Evolutionary conservation across 164 flowering plant genomes (phyloP).

Genomic region (Taxillus chinensis): DNA sequence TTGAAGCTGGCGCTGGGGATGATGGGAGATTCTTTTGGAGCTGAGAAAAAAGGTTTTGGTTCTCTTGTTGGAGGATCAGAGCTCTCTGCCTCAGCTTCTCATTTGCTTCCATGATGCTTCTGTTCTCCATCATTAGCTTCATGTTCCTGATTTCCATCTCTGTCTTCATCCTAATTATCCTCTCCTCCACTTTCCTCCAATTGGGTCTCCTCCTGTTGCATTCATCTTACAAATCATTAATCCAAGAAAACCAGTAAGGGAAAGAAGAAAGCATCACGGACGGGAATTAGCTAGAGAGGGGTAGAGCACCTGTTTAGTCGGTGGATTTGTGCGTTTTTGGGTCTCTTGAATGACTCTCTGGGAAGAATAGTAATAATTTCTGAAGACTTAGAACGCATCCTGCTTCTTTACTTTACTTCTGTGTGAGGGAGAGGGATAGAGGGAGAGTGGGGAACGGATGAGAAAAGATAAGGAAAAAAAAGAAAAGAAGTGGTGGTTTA

Average conservation of each 20-base stretch:
- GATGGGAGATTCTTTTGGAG: conserved; percentile 21
- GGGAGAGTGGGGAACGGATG: conserved; percentile 5
- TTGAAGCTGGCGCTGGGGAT: background rate
- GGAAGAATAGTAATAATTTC: conserved; percentile 6
- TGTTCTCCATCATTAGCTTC: conserved; percentile 45
- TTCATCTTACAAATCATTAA: background rate
- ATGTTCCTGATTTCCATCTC: conserved; percentile 44
- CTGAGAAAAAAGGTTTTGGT: conserved; percentile 26
- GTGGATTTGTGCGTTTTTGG: conserved; percentile 12
- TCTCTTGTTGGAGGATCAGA: conserved; percentile 43
- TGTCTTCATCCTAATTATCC: conserved; percentile 3
- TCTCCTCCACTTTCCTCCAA: background rate
- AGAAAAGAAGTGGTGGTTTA: too few relatives aligned
- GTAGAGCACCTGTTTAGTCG: conserved; percentile 19
- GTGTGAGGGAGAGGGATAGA: conserved; percentile 3
- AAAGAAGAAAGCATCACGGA: background rate
- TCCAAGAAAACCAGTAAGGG: background rate
- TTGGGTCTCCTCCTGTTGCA: conserved; percentile 15
- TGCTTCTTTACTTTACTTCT: background rate
- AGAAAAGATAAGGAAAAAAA: too few relatives aligned
- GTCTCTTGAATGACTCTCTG: conserved; percentile 10
- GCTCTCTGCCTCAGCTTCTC: conserved; percentile 41
- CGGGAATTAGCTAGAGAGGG: too few relatives aligned
- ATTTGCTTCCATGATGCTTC: conserved; percentile 45
- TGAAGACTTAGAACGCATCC: conserved; percentile 17